A percentile compares a stretch with the other conserved stretches of the same genome.
Conservation (phyloP, 2,329 filamentous ascomycete species). For the Diaporthe aspalathi region DNA sequence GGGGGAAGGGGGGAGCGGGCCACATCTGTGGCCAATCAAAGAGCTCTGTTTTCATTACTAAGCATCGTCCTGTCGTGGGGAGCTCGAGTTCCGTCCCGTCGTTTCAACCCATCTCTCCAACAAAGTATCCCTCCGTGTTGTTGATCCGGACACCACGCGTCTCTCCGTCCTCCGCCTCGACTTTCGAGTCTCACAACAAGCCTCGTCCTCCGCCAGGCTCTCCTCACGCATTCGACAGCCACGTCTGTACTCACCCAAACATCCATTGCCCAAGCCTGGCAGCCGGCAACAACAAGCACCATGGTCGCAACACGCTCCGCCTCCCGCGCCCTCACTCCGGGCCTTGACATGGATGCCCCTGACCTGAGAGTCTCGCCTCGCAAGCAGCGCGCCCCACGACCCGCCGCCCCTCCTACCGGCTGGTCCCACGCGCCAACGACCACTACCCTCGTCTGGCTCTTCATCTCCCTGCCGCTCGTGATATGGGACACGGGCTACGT, state of each 20-base stretch:
- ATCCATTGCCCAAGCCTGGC: not conserved
- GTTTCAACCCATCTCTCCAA: conserved; percentile 20
- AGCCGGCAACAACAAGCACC: not conserved
- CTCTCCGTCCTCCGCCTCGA: not conserved
- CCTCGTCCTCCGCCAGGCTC: conserved; percentile 1
- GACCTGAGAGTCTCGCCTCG: conserved; percentile 29
- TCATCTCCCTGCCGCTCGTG: conserved; percentile 80
- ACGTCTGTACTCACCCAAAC: not conserved
- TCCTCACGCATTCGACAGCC: not conserved
- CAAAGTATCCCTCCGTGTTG: not conserved
- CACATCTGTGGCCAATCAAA: not conserved
- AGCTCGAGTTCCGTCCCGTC: conserved; percentile 16
- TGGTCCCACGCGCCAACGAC: conserved; percentile 61
- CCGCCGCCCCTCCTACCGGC: conserved; percentile 28
- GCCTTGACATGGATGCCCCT: conserved; percentile 25
- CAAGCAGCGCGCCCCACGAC: conserved; percentile 24
- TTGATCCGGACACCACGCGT: conserved; percentile 6
- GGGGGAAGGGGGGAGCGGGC: not conserved
- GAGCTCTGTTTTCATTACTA: not conserved
- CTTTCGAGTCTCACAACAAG: not conserved
- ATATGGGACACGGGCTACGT: conserved; percentile 86
- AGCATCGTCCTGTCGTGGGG: not conserved
- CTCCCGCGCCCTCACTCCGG: conserved; percentile 34
- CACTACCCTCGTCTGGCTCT: conserved; percentile 74
- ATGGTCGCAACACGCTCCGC: conserved; percentile 40